Base-by-base conservation (phyloP, 1,284 basidiomycete genomes). In the Irpex lacteus region DNA sequence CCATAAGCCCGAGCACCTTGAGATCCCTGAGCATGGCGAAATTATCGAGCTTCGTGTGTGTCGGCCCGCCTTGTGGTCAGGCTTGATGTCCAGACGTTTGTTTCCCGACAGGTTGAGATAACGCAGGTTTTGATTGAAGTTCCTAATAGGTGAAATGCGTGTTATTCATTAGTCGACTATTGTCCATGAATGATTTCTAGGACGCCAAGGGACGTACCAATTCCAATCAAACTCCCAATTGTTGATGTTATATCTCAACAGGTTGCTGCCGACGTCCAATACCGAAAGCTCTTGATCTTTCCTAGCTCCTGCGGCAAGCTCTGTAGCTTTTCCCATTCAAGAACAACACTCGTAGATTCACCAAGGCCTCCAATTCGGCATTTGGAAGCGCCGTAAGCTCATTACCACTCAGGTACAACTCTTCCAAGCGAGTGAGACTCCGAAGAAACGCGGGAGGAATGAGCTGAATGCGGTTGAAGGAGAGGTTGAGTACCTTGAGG, bases 191-290 rank as follows among this genome's bases (percentile, higher is more conserved):
- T n/a, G 18, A 26, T 26, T 26, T 26, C 2, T 18, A 60, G 63
- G 63, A 64, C 64, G 18, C 18, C 26, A 26, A 47, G 3, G 32
- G 26, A 65, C 83, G 61, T 68, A 96, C 98, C 98, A 99, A 76
- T 99, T 99, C 97, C 97, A 99, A 78, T 99, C 98, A 77, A 97
- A 99, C 73, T 97, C 94, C 91, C 91, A 97, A 73, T 99, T 99
- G 71, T 95, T 93, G 69, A 98, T 96, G 75, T 99, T 99, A 79
- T 99, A 99, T 83, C 95, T 96, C 77, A 99, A 83, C 60, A 89
- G 78, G 75, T 99, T 99, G 75, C 92, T 96, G 5, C 97, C 96
- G 1, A 95, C 98, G 74, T 99, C 98, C 66, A 99, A 82, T 34
- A 92, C 87, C 66, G 85, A 87, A 99, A 80, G 63, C 86, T 89